A percentile compares a stretch with the other conserved stretches of the same genome.
Evolutionary conservation across 352 stramenopile species (phyloP).

Genomic region (Blastocystis sp.): DNA sequence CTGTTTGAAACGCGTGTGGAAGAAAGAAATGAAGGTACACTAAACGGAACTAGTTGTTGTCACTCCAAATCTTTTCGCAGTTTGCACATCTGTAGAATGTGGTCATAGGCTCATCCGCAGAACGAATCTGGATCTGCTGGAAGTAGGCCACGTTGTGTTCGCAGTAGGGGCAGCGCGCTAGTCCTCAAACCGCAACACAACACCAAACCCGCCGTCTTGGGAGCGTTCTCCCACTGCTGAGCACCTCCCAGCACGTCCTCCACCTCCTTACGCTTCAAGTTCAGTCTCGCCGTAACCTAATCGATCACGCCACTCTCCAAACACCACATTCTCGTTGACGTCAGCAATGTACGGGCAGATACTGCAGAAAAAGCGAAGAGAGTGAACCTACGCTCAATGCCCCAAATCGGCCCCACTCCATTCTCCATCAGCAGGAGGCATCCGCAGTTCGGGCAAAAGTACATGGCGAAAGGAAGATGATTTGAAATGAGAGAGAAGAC

Average conservation of each 20-base stretch:
- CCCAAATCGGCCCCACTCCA: neutral
- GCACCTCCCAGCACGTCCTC: conserved; percentile 95
- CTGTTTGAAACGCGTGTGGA: neutral
- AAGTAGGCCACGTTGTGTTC: conserved; percentile 95
- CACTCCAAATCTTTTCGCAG: conserved; percentile 94
- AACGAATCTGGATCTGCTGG: conserved; percentile 99
- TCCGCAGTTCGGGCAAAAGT: conserved; percentile 68
- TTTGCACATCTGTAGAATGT: conserved; percentile 99
- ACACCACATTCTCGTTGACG: conserved; percentile 34
- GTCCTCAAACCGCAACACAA: neutral
- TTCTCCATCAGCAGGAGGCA: conserved; percentile 65
- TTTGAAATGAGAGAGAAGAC: neutral
- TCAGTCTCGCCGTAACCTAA: conserved; percentile 38
- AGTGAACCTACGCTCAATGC: neutral
- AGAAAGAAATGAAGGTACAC: conserved; percentile 24
- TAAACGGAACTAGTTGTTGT: conserved; percentile 73
- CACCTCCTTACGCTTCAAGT: conserved; percentile 90
- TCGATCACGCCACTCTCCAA: neutral
- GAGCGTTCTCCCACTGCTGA: conserved; percentile 95
- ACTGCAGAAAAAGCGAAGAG: conserved; percentile 68
- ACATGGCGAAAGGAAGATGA: conserved; percentile 29
- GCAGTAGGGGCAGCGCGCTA: conserved; percentile 88
- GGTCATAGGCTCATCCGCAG: conserved; percentile 93
- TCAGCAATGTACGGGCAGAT: conserved; percentile 59
- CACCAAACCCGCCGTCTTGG: conserved; percentile 82